Percentiles rank a stretch among this genome's conserved stretches.
These are phyloP conservation scores for Thuja plicata DNA, from an alignment of 83 land plant genomes.

Conservation along the genomic window DNA sequence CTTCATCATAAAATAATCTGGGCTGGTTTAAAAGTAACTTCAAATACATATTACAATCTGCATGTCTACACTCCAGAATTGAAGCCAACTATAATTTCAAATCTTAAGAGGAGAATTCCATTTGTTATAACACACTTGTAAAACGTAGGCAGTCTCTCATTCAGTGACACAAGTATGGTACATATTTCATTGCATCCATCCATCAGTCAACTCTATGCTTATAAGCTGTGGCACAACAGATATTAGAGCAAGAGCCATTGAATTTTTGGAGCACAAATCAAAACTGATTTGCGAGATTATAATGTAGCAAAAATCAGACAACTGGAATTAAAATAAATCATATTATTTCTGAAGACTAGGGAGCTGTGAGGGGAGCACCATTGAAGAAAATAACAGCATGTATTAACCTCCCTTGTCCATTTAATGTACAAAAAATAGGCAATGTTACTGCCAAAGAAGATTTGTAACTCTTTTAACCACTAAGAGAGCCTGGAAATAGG, in stretches of 20 bases:
- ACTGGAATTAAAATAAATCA: neutral
- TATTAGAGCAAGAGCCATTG: neutral
- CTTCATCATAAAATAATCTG: neutral
- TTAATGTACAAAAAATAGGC: neutral
- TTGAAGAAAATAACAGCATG: neutral
- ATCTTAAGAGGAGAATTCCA: neutral
- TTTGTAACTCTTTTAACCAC: neutral
- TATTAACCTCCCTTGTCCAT: neutral
- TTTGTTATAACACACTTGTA: neutral
- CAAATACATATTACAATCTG: neutral
- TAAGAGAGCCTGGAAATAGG: neutral
- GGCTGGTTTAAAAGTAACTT: neutral
- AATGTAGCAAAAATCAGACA: neutral
- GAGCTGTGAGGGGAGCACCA: neutral
- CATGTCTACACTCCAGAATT: neutral
- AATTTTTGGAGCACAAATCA: neutral
- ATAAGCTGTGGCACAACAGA: neutral
- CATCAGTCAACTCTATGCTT: neutral
- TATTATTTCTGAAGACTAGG: neutral
- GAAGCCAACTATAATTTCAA: neutral
- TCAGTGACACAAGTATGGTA: neutral
- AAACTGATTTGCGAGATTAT: neutral
- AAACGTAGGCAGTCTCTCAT: neutral
- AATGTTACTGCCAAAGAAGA: neutral
- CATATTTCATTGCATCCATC: neutral